A percentile compares a stretch with the other conserved stretches of the same genome.
phyloP scores from a whole-genome alignment of 2,329 filamentous ascomycete species.

The Pseudogymnoascus verrucosus region DNA sequence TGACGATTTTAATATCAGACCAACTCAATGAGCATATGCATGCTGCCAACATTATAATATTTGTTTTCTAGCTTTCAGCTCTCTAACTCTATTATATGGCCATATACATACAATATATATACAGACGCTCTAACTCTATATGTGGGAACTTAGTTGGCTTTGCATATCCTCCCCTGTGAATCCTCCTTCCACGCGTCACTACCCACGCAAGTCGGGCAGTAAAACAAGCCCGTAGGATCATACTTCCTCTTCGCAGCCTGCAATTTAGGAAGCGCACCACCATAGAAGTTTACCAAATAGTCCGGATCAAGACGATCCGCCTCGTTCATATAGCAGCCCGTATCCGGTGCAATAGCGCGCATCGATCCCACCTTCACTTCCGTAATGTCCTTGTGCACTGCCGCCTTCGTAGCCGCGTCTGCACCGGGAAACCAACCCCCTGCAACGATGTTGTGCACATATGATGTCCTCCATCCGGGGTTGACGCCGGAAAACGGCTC shows the following conservation, averaged over 20 bases:
- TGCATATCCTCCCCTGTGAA: background rate
- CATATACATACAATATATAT: background rate
- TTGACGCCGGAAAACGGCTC: constrained; percentile 25
- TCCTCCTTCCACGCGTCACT: constrained; percentile 25
- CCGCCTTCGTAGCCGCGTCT: constrained; percentile 15
- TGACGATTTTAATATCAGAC: background rate
- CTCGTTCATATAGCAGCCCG: constrained; percentile 38
- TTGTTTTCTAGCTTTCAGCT: background rate
- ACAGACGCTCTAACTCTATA: background rate
- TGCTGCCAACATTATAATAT: background rate
- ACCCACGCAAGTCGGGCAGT: constrained; percentile 34
- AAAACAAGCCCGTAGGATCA: constrained; percentile 30
- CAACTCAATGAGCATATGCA: background rate
- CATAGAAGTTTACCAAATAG: constrained; percentile 30
- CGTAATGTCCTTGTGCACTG: constrained; percentile 24
- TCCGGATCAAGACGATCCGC: constrained; percentile 30
- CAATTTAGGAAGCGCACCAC: constrained; percentile 27
- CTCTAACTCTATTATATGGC: background rate
- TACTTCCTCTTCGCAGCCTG: constrained; percentile 28
- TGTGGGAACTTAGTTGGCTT: background rate
- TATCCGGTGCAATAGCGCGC: constrained; percentile 31
- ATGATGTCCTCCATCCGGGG: constrained; percentile 24
- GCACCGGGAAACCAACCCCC: constrained; percentile 11
- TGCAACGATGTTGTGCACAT: constrained; percentile 17
- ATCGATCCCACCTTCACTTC: constrained; percentile 26